Conservation (phyloP, 306 rosid species). For the Acacia confusa region DNA sequence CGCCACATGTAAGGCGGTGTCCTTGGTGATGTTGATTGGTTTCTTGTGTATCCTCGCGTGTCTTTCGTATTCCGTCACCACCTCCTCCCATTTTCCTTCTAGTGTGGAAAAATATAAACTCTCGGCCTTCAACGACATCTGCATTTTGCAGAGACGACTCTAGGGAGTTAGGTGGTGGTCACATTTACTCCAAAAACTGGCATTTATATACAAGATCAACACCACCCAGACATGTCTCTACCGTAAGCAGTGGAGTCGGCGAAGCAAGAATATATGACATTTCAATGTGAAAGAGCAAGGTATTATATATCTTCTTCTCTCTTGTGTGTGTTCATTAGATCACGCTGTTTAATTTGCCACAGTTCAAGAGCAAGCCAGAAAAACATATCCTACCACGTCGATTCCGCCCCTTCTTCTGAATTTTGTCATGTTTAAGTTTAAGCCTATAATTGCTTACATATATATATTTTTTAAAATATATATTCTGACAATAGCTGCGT, state of each 20-base stretch:
- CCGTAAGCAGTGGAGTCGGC: background rate
- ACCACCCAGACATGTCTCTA: background rate
- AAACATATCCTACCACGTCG: background rate
- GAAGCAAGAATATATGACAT: background rate
- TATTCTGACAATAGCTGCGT: background rate
- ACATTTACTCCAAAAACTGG: background rate
- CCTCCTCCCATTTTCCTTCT: background rate
- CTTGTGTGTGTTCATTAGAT: background rate
- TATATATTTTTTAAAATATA: too few relatives aligned
- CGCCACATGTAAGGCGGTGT: constrained; percentile 2
- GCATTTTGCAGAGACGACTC: background rate
- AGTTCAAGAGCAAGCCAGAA: background rate
- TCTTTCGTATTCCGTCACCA: background rate
- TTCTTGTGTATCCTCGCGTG: background rate
- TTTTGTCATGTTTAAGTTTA: background rate
- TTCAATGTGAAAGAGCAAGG: constrained; percentile 1
- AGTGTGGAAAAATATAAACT: background rate
- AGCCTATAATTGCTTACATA: background rate
- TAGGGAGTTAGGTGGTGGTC: background rate
- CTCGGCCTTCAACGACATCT: background rate
- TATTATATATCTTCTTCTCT: background rate
- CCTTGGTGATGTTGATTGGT: background rate
- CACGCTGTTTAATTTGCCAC: background rate
- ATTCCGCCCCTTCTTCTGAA: background rate
- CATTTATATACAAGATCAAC: background rate